A percentile compares a stretch with the other conserved stretches of the same genome.
Evolutionary conservation across 2,329 filamentous ascomycete genomes (phyloP).

Genomic region (Pleoardoris graminearum): DNA sequence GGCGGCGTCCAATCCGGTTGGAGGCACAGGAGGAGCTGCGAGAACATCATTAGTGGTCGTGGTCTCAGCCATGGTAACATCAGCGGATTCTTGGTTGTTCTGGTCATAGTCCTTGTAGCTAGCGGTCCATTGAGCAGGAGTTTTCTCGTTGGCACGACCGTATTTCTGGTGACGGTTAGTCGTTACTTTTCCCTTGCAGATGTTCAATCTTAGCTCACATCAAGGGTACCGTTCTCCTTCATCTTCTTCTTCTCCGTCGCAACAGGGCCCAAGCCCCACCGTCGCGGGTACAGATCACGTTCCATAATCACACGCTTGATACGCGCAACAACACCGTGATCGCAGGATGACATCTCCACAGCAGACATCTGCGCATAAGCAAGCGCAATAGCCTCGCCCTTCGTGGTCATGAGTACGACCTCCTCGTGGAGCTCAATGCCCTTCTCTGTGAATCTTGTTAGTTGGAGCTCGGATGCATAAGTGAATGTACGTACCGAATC

Average conservation of each 20-base stretch:
- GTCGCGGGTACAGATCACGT: conserved; percentile 91
- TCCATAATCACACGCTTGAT: conserved; percentile 99
- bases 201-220: conserved; percentile 58
- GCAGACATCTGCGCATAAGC: conserved; percentile 98
- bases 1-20: conserved; percentile 28
- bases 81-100: conserved; percentile 26
- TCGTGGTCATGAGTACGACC: conserved; percentile 97
- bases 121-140: conserved; percentile 87
- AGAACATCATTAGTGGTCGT: conserved; percentile 42
- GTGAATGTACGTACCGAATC: conserved; percentile 70
- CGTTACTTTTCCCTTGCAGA: background rate
- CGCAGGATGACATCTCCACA: conserved; percentile 93
- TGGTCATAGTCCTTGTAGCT: conserved; percentile 81
- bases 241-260: conserved; percentile 99
- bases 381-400: conserved; percentile 96
- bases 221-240: conserved; percentile 95
- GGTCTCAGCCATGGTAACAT: conserved; percentile 34
- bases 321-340: conserved; percentile 97
- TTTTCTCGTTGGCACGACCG: conserved; percentile 87
- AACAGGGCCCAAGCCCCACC: conserved; percentile 94
- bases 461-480: background rate
- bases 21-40: conserved; percentile 40
- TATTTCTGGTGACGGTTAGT: conserved; percentile 68
- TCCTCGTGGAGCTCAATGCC: conserved; percentile 95
- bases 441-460: conserved; percentile 61